Evolutionary conservation across 768 basidiomycete genomes (phyloP).

Genomic region (Mycena haematopus): DNA sequence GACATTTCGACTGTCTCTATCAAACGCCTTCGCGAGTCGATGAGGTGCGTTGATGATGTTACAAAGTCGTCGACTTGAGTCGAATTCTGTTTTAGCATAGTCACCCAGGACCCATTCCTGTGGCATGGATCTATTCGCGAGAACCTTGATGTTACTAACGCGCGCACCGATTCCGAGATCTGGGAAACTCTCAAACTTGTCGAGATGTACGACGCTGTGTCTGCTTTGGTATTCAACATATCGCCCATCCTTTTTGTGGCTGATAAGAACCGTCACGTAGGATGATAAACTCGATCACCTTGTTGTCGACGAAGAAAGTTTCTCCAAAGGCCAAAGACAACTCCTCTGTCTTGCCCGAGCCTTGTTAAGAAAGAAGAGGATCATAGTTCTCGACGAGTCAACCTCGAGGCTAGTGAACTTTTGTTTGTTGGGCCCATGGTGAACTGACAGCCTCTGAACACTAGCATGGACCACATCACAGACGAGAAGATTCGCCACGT

Average conservation of each 20-base stretch:
- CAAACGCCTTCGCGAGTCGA: constrained; percentile 17
- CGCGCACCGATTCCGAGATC: constrained; percentile 18
- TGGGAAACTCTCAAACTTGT: constrained; percentile 26
- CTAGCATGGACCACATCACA: constrained; percentile 26
- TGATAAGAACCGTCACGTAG: not conserved
- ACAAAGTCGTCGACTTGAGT: not conserved
- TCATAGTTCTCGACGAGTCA: constrained; percentile 24
- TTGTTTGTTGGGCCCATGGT: not conserved
- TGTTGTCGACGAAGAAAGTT: constrained; percentile 25
- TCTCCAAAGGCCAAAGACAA: constrained; percentile 25
- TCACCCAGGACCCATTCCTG: constrained; percentile 26
- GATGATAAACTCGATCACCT: constrained; percentile 25
- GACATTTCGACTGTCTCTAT: constrained; percentile 21
- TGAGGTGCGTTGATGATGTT: constrained; percentile 14
- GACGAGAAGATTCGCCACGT: constrained; percentile 25
- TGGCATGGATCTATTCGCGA: constrained; percentile 27
- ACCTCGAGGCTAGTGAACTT: constrained; percentile 15
- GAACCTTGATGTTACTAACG: constrained; percentile 18
- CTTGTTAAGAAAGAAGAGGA: constrained; percentile 16
- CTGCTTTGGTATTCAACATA: constrained; percentile 8
- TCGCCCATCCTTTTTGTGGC: not conserved
- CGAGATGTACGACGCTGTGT: constrained; percentile 25
- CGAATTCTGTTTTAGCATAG: constrained; percentile 8
- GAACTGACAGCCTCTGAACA: not conserved
- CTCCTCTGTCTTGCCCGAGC: constrained; percentile 26